phyloP scores from a whole-genome alignment of 2,329 filamentous ascomycete species.

The Claviceps africana region DNA sequence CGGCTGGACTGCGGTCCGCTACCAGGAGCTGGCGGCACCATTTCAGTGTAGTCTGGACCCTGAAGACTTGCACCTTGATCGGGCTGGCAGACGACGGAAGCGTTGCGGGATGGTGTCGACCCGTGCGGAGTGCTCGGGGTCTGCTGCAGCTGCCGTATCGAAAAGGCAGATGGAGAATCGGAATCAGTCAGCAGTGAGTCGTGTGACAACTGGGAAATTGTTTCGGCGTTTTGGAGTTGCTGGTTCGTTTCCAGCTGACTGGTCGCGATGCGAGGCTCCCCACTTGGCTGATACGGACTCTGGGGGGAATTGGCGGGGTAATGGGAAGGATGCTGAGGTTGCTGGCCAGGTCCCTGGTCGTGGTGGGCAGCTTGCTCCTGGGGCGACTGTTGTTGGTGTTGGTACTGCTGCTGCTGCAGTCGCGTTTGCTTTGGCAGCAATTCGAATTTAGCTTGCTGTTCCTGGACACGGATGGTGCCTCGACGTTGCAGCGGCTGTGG shows the following conservation, averaged over 20 bases:
- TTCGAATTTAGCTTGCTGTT: conserved; percentile 20
- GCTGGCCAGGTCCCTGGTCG: conserved; percentile 20
- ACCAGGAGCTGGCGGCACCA: conserved; percentile 29
- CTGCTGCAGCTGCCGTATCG: conserved; percentile 30
- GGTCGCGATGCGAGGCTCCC: conserved; percentile 21
- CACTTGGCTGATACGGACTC: conserved; percentile 21
- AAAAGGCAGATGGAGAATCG: conserved; percentile 27
- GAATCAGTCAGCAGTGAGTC: conserved; percentile 42
- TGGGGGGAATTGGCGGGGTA: conserved; percentile 8
- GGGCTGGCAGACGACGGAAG: background rate
- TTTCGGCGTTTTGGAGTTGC: conserved; percentile 38
- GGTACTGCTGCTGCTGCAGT: conserved; percentile 2
- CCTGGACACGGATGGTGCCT: conserved; percentile 13
- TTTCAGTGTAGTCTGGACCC: conserved; percentile 23
- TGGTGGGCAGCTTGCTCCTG: conserved; percentile 19
- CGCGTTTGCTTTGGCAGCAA: conserved; percentile 2
- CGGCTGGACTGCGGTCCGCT: conserved; percentile 29
- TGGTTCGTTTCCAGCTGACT: conserved; percentile 21
- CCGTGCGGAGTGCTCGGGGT: conserved; percentile 28
- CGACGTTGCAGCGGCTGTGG: conserved; percentile 14
- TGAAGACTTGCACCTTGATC: conserved; percentile 1
- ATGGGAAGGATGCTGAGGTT: conserved; percentile 15
- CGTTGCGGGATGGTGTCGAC: conserved; percentile 21
- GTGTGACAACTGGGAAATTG: conserved; percentile 47
- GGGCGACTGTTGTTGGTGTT: conserved; percentile 4